Evolutionary conservation across 2,329 filamentous ascomycete genomes (phyloP).

Genomic region (Curvularia lunata): DNA sequence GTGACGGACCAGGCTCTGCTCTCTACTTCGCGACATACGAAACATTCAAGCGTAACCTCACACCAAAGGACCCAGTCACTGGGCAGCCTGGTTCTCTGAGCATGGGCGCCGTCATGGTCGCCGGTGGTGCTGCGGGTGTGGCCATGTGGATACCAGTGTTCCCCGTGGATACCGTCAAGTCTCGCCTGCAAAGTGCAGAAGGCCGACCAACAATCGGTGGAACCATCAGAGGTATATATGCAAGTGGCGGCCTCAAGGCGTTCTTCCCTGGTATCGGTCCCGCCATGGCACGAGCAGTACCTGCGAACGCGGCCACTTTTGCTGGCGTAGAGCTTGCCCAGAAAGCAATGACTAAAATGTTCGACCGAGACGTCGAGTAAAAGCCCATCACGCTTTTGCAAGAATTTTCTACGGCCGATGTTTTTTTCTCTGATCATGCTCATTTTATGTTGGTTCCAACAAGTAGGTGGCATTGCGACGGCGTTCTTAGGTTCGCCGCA

Average conservation of each 20-base stretch:
- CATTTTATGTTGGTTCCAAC: conserved; percentile 16
- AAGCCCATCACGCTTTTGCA: not conserved
- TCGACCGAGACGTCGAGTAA: conserved; percentile 56
- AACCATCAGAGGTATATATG: conserved; percentile 83
- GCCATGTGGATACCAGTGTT: conserved; percentile 99
- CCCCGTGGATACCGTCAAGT: conserved; percentile 97
- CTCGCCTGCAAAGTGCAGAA: conserved; percentile 86
- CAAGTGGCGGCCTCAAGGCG: conserved; percentile 79
- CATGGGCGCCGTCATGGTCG: conserved; percentile 80
- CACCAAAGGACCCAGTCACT: conserved; percentile 74
- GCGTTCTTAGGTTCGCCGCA: conserved; percentile 25
- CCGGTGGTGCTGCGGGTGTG: conserved; percentile 88
- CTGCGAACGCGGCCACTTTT: conserved; percentile 96
- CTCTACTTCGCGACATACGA: conserved; percentile 99
- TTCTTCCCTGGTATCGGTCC: conserved; percentile 98
- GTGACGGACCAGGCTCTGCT: conserved; percentile 90
- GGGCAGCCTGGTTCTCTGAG: conserved; percentile 81
- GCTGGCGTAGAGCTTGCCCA: conserved; percentile 84
- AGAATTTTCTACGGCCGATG: not conserved
- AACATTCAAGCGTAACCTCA: conserved; percentile 86
- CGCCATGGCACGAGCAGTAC: conserved; percentile 88
- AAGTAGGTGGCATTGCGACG: conserved; percentile 32
- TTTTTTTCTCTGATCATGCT: conserved; percentile 15
- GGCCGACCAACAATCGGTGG: conserved; percentile 80
- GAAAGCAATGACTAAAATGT: conserved; percentile 78